phyloP scores from a whole-genome alignment of 2,329 filamentous ascomycete genomes.

The Beauveria brongniartii region DNA sequence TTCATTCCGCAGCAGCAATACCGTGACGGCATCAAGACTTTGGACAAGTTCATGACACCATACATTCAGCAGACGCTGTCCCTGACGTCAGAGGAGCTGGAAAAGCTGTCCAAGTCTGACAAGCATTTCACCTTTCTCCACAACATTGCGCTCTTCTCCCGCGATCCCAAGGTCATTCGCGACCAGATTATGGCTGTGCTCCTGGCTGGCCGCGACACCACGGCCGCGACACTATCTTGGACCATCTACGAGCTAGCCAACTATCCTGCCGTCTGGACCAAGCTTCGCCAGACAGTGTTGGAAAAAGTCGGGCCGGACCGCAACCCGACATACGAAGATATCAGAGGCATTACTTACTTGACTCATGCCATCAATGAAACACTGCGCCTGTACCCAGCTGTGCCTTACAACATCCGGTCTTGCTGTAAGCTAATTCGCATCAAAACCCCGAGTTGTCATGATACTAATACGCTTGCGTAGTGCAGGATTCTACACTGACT shows the following conservation, averaged over 20 bases:
- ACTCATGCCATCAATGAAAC: constrained; percentile 67
- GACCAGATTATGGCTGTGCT: constrained; percentile 69
- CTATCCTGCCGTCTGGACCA: constrained; percentile 57
- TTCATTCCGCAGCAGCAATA: constrained; percentile 54
- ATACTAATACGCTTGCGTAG: neutral
- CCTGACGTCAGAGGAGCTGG: constrained; percentile 56
- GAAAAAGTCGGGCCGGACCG: constrained; percentile 54
- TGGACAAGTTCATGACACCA: constrained; percentile 62
- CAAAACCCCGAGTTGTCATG: accelerated
- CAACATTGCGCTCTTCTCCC: constrained; percentile 62
- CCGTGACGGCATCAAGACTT: constrained; percentile 50
- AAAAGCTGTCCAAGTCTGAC: constrained; percentile 59
- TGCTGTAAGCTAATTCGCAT: constrained; percentile 48
- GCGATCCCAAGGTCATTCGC: constrained; percentile 54
- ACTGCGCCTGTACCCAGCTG: constrained; percentile 66
- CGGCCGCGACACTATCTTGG: constrained; percentile 74
- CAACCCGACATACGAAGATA: constrained; percentile 64
- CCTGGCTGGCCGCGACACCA: constrained; percentile 81
- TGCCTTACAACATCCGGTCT: constrained; percentile 71
- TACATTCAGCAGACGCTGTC: constrained; percentile 61
- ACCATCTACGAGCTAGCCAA: constrained; percentile 72
- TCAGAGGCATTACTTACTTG: constrained; percentile 85
- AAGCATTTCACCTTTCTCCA: constrained; percentile 69
- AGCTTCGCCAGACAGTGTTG: constrained; percentile 66
- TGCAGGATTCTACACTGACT: constrained; percentile 51